A percentile compares a stretch with the other conserved stretches of the same genome.
Conservation (phyloP, 108 stramenopile genomes). For the Fragilariopsis cylindrus region DNA sequence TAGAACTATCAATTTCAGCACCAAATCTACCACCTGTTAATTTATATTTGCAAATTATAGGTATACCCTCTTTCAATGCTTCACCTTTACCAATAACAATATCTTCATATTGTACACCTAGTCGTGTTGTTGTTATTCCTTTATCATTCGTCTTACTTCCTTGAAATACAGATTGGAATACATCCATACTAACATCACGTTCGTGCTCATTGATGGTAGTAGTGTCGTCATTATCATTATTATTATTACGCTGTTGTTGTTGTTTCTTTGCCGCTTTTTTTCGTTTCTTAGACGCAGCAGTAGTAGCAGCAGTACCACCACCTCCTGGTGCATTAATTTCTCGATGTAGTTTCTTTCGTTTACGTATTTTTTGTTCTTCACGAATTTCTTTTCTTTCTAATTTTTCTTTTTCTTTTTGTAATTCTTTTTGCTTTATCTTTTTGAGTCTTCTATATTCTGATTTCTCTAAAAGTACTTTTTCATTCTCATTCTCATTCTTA, state of each 20-base stretch:
- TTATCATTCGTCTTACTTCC: neutral
- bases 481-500: neutral
- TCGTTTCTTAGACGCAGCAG: neutral
- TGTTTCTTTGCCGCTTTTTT: neutral
- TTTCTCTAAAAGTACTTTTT: neutral
- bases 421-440: neutral
- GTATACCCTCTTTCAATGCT: conserved; percentile 9
- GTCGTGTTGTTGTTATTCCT: conserved; percentile 2
- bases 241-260: neutral
- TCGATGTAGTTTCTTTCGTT: conserved; percentile 22
- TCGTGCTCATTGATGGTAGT: conserved; percentile 1
- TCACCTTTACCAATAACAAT: conserved; percentile 48
- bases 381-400: conserved; percentile 5
- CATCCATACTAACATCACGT: neutral
- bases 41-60: conserved; percentile 45
- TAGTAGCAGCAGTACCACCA: no score
- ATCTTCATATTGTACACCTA: conserved; percentile 52
- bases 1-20: conserved; percentile 49
- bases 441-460: neutral
- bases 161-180: neutral
- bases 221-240: neutral
- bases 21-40: conserved; percentile 40
- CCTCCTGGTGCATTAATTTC: conserved; percentile 19
- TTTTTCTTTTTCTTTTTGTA: conserved; percentile 9
- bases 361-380: conserved; percentile 16